These are phyloP conservation scores for Trypanosoma theileri DNA, from an alignment of 208 protist genomes.

Conservation along the genomic window DNA sequence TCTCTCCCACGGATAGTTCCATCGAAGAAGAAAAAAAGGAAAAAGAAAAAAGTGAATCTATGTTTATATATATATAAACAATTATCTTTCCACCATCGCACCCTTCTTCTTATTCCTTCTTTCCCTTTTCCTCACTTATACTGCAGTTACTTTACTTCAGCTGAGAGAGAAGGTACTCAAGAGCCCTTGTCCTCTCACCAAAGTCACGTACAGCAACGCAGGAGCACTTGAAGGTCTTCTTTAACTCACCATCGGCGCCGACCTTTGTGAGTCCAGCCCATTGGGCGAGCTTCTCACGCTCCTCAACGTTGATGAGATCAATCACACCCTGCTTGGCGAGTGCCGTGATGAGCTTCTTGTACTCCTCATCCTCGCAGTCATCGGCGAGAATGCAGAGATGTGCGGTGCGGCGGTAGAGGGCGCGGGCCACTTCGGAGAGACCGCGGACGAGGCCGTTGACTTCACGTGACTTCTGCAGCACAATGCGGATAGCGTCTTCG, in stretches of 20 bases:
- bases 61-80: neutral
- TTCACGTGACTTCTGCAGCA: conserved; percentile 85
- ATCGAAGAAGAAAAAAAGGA: neutral
- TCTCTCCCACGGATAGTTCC: conserved; percentile 3
- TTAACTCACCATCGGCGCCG: conserved; percentile 53
- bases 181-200: conserved; percentile 79
- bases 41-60: neutral
- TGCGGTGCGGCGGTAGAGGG: conserved; percentile 81
- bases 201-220: conserved; percentile 89
- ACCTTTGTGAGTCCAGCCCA: conserved; percentile 76
- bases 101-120: neutral
- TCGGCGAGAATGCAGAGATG: conserved; percentile 90
- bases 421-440: conserved; percentile 83
- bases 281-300: conserved; percentile 81
- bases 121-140: neutral
- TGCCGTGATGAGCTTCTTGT: conserved; percentile 90
- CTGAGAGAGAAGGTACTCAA: conserved; percentile 81
- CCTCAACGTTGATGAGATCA: conserved; percentile 87
- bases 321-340: conserved; percentile 82
- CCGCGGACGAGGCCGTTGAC: conserved; percentile 88
- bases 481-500: conserved; percentile 85
- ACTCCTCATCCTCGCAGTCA: conserved; percentile 91
- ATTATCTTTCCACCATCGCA: too few relatives aligned
- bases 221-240: conserved; percentile 89
- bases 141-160: conserved; percentile 44